phyloP scores from a whole-genome alignment of 2,329 filamentous ascomycete genomes.

The Beauveria rudraprayagi region DNA sequence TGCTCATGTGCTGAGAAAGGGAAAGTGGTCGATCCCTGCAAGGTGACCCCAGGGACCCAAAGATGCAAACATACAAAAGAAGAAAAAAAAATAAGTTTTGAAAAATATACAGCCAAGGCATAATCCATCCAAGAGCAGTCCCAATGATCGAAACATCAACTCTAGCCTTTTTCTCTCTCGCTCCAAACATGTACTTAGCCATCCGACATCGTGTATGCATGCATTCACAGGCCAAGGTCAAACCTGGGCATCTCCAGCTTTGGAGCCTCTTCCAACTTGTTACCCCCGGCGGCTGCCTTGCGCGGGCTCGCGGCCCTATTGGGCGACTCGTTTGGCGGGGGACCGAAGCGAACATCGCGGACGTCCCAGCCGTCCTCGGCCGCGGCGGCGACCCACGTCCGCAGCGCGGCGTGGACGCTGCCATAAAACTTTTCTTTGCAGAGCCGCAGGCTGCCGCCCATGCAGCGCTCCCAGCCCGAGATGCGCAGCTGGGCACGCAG shows the following conservation, averaged over 20 bases:
- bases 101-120: conserved; percentile 1
- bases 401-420: conserved; percentile 78
- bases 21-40: not conserved
- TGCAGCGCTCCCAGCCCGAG: conserved; percentile 84
- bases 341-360: conserved; percentile 69
- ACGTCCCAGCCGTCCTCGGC: conserved; percentile 84
- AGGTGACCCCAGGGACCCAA: not conserved
- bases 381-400: conserved; percentile 84
- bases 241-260: conserved; percentile 54
- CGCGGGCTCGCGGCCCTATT: conserved; percentile 21
- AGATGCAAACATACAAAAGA: conserved; percentile 5
- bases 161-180: not conserved
- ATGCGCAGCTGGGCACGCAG: conserved; percentile 71
- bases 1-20: conserved; percentile 3
- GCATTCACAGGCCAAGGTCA: conserved; percentile 33
- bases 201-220: conserved; percentile 15
- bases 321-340: conserved; percentile 31
- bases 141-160: conserved; percentile 5
- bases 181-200: not conserved
- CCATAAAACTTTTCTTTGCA: conserved; percentile 99
- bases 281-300: conserved; percentile 28
- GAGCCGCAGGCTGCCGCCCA: conserved; percentile 74
- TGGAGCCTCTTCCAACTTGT: conserved; percentile 48
- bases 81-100: conserved; percentile 1
- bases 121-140: not conserved